A percentile compares a stretch with the other conserved stretches of the same genome.
These are phyloP conservation scores for Mucor indicus DNA, from an alignment of 371 early-diverging fungal genomes.

Conservation along the genomic window DNA sequence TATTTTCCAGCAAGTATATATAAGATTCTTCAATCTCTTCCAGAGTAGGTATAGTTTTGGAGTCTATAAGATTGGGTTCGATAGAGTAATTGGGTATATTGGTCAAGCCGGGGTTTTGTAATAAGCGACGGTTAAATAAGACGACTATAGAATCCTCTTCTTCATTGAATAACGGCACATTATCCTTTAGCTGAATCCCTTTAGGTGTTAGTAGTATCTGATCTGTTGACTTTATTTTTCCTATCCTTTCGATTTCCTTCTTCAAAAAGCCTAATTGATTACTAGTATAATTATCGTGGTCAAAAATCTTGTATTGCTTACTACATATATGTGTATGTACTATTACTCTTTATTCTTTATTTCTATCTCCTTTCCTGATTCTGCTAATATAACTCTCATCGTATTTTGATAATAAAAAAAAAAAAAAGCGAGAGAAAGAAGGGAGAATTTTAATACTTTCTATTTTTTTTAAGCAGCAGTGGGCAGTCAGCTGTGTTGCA, in stretches of 20 bases:
- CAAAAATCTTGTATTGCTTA: neutral
- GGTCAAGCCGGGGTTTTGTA: constrained; percentile 8
- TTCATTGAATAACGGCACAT: neutral
- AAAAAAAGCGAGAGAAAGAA: neutral
- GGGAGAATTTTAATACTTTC: too few species aligned
- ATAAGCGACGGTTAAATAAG: constrained; percentile 17
- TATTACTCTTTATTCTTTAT: neutral
- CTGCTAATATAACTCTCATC: constrained; percentile 18
- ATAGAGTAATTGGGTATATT: too few species aligned
- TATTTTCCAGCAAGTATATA: neutral
- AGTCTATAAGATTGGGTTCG: too few species aligned
- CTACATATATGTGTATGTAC: neutral
- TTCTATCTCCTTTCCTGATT: constrained; percentile 12
- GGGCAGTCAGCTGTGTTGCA: too few species aligned
- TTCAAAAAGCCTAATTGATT: neutral
- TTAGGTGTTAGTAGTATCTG: constrained; percentile 11
- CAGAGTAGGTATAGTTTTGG: constrained; percentile 5
- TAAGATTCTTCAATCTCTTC: constrained; percentile 1
- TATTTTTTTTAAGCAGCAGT: too few species aligned
- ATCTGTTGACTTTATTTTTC: neutral
- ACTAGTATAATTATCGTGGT: neutral
- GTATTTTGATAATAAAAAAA: neutral
- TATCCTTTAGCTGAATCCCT: constrained; percentile 14
- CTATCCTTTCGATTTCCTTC: neutral
- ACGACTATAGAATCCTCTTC: constrained; percentile 2